Conservation (phyloP, 352 stramenopile genomes). For the Plasmopara viticola region DNA sequence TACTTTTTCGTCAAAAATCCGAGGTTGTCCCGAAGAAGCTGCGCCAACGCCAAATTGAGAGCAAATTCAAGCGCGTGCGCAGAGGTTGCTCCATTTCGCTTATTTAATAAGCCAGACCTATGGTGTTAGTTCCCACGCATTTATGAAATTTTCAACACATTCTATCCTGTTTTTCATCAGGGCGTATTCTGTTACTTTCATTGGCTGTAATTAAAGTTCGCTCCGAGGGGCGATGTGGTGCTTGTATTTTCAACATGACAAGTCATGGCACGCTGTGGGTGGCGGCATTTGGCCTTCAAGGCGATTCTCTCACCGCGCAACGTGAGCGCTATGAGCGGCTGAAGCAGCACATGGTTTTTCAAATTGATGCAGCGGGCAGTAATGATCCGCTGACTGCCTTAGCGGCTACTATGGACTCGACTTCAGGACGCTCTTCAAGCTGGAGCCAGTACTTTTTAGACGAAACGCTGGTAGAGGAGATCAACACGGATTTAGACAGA, state of each 20-base stretch:
- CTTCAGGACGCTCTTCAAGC: constrained; percentile 7
- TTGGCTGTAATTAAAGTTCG: no score
- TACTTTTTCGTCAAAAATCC: no score
- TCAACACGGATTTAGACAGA: constrained; percentile 76
- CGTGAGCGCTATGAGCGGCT: constrained; percentile 46
- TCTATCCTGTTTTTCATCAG: no score
- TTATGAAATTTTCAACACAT: no score
- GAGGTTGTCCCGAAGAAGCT: no score
- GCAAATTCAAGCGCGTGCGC: no score
- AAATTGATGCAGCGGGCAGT: constrained; percentile 45
- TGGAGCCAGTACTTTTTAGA: constrained; percentile 72
- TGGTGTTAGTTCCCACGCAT: no score
- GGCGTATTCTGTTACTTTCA: no score
- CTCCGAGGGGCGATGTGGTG: no score
- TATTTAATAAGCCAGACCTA: no score
- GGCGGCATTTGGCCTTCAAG: constrained; percentile 19
- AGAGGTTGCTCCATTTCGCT: no score
- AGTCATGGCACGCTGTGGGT: constrained; percentile 15
- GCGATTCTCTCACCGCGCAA: constrained; percentile 13
- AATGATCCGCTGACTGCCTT: constrained; percentile 44
- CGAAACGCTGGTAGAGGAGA: constrained; percentile 64
- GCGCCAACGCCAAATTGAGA: no score
- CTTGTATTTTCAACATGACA: background rate
- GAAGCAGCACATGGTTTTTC: constrained; percentile 59
- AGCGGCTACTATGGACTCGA: constrained; percentile 3